Evolutionary conservation across 75 land plant species (phyloP).

Genomic region (Selaginella tamariscina): DNA sequence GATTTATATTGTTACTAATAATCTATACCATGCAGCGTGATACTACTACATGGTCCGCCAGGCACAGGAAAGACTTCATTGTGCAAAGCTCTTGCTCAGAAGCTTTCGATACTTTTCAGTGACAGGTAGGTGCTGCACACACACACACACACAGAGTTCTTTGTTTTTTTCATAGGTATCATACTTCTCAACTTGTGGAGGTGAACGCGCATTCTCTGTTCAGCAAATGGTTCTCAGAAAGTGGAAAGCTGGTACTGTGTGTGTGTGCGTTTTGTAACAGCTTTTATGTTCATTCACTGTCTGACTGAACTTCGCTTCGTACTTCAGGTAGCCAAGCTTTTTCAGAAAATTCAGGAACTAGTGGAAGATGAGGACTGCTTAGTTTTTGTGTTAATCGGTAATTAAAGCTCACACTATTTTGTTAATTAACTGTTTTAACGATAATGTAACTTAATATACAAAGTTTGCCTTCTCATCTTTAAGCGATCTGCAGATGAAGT

Average conservation of each 20-base stretch:
- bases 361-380: constrained; percentile 71
- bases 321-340: constrained; percentile 73
- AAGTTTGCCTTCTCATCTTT: too few species aligned
- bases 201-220: constrained; percentile 96
- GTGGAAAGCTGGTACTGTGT: constrained; percentile 86
- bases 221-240: constrained; percentile 98
- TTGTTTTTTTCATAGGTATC: constrained; percentile 36
- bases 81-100: constrained; percentile 89
- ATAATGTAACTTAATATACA: background rate
- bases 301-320: background rate
- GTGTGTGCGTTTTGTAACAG: too few species aligned
- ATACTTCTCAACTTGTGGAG: constrained; percentile 63
- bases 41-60: constrained; percentile 92
- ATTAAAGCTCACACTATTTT: background rate
- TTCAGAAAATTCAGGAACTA: constrained; percentile 81
- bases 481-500: constrained; percentile 89
- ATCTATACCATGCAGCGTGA: constrained; percentile 35
- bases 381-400: constrained; percentile 86
- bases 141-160: too few species aligned
- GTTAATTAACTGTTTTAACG: background rate
- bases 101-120: constrained; percentile 66
- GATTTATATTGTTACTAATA: background rate
- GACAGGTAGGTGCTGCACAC: constrained; percentile 42
- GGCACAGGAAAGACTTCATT: constrained; percentile 95
- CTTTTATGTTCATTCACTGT: background rate